Base-by-base conservation (phyloP, 169 alveolate species). In the Theileria equi region DNA sequence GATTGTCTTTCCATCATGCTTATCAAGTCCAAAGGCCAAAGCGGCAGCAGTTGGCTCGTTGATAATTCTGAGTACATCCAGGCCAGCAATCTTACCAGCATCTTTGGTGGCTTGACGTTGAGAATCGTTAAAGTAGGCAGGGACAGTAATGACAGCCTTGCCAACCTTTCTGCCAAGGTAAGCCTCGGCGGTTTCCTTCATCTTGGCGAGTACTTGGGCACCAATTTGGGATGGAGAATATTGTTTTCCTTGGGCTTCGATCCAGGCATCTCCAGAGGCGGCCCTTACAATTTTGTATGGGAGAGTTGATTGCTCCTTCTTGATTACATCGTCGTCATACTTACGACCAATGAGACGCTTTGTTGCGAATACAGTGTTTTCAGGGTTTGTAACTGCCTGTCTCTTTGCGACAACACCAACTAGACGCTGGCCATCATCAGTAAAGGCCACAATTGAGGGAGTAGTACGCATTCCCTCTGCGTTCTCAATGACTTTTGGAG, bases 21-120 rank as follows among this genome's bases (percentile, higher is more conserved):
- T 95, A 63, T 98, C 99, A 68, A 95, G 85, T 29, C 99, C 99
- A 82, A 93, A 97, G 11, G 99, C 99, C 70, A 97, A 84, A 0
- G 99, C 99, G 36, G 99, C 99, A 21, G 99, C 99, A 1, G 99
- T 96, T 25, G 99, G 99, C 88, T 98, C 99, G 90, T 98, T 98
- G 73, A 98, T 96, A 78, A 97, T 98, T 64, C 99, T 92, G 65
- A 91, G 72, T 11, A 81, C 99, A 32, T 94, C 95, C 43, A 96
- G 86, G 16, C 97, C 97, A 11, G 99, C 97, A 61, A 96, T 96
- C 60, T 91, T 90, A 25, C 98, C 99, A 5, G 98, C 98, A 80
- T 96, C 98, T 80, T 95, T 96, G 10, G 99, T 96, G 32, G 98
- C 98, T 87, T 96, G 97, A 77, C 98, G 91, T 83, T 96, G 96